Conservation (phyloP, 2,329 filamentous ascomycete species). For the Cercospora zeina region DNA sequence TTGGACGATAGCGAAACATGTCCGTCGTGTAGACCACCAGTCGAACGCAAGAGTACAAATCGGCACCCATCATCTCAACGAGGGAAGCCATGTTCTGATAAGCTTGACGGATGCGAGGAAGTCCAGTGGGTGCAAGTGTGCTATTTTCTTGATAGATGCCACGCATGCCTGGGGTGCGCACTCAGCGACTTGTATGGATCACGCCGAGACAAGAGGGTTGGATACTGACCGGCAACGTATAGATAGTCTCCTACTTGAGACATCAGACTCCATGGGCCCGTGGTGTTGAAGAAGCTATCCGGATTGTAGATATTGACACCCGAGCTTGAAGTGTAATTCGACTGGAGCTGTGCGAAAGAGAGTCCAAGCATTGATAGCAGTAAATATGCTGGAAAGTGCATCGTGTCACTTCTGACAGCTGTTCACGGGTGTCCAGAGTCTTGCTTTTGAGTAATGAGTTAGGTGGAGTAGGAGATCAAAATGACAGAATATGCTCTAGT, state of each 20-base stretch:
- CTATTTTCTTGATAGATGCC: background rate
- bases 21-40: background rate
- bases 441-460: background rate
- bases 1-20: background rate
- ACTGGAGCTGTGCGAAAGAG: background rate
- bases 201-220: background rate
- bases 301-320: background rate
- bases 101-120: background rate
- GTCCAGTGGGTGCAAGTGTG: background rate
- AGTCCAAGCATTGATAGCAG: background rate
- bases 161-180: background rate
- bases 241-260: background rate
- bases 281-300: background rate
- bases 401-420: background rate
- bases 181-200: background rate
- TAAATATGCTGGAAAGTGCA: background rate
- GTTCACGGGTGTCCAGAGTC: background rate
- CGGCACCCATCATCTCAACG: background rate
- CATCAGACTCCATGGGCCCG: conserved; percentile 1
- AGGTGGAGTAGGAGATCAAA: background rate
- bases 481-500: background rate
- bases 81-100: background rate
- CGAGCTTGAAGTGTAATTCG: background rate
- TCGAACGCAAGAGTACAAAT: background rate
- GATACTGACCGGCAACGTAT: background rate